Evolutionary conservation across 2,329 filamentous ascomycete species (phyloP).

Genomic region (Leptographium wingfieldii): DNA sequence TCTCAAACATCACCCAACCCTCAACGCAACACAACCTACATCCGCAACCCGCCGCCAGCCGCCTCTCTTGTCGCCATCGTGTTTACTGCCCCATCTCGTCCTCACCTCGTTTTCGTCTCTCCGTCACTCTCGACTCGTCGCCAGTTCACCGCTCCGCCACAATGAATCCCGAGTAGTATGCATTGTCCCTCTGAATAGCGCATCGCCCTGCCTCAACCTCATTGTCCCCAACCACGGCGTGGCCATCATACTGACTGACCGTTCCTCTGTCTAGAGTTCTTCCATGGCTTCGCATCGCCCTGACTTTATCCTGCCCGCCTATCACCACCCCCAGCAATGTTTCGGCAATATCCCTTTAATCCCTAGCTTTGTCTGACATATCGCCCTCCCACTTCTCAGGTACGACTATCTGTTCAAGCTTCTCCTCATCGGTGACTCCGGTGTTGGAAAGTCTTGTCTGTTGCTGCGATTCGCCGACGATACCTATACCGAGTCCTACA

Average conservation of each 20-base stretch:
- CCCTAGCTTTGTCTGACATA: background rate
- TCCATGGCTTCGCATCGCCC: background rate
- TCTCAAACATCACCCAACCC: background rate
- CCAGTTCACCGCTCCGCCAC: slow-evolving; percentile 26
- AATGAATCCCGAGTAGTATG: slow-evolving; percentile 88
- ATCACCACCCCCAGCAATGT: background rate
- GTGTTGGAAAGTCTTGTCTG: slow-evolving; percentile 99
- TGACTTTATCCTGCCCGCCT: background rate
- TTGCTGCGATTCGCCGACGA: slow-evolving; percentile 96
- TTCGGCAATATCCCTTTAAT: background rate
- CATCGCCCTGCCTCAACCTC: background rate
- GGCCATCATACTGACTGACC: background rate
- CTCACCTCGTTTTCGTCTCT: background rate
- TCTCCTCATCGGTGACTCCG: slow-evolving; percentile 98
- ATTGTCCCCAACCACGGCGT: background rate
- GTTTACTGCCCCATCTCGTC: background rate
- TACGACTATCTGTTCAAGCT: slow-evolving; percentile 99
- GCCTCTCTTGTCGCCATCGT: background rate
- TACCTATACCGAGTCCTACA: slow-evolving; percentile 99
- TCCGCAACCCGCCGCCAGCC: background rate
- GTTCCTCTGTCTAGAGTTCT: background rate
- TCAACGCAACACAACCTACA: background rate
- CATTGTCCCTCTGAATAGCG: background rate
- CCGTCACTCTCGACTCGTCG: background rate
- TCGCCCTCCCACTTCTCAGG: slow-evolving; percentile 40